Conservation (phyloP, 2,329 filamentous ascomycete species). For the Endocalyx cinctus region DNA sequence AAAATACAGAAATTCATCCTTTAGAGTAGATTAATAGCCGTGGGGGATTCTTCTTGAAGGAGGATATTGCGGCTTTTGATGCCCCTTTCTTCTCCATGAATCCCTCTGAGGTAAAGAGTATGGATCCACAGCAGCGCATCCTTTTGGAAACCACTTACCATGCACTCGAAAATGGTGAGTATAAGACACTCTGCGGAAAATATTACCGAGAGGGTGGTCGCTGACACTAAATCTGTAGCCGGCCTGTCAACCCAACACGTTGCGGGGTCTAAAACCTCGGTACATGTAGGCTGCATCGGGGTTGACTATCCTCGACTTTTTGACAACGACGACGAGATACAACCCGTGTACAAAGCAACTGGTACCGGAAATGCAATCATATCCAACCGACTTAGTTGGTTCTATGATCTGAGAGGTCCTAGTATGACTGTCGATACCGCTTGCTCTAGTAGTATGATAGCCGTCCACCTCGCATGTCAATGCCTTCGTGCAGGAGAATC, state of each 20-base stretch:
- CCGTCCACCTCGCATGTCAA: conserved; percentile 9
- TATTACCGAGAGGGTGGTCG: too few relatives aligned
- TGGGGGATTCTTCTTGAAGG: conserved; percentile 6
- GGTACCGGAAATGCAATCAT: conserved; percentile 4
- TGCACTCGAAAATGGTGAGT: conserved; percentile 12
- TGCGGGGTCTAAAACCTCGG: conserved; percentile 4
- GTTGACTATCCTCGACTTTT: conserved; percentile 7
- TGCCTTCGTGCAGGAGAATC: conserved; percentile 1
- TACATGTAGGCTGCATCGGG: conserved; percentile 9
- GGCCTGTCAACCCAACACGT: conserved; percentile 4
- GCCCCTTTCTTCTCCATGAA: conserved; percentile 10
- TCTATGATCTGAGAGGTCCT: conserved; percentile 9
- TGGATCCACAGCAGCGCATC: conserved; percentile 9
- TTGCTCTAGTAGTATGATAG: conserved; percentile 9
- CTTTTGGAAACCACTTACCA: conserved; percentile 10
- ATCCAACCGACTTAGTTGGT: conserved; percentile 9
- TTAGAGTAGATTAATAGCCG: too few relatives aligned
- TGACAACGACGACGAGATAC: conserved; percentile 5
- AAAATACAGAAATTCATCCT: too few relatives aligned
- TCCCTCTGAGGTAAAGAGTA: conserved; percentile 3
- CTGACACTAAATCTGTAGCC: too few relatives aligned
- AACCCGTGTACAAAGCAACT: conserved; percentile 2
- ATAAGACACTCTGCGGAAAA: too few relatives aligned
- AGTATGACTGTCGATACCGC: conserved; percentile 8
- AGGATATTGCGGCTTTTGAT: conserved; percentile 8